Base-by-base conservation (phyloP, 305 asterid species). In the Fraxinus sp. region DNA sequence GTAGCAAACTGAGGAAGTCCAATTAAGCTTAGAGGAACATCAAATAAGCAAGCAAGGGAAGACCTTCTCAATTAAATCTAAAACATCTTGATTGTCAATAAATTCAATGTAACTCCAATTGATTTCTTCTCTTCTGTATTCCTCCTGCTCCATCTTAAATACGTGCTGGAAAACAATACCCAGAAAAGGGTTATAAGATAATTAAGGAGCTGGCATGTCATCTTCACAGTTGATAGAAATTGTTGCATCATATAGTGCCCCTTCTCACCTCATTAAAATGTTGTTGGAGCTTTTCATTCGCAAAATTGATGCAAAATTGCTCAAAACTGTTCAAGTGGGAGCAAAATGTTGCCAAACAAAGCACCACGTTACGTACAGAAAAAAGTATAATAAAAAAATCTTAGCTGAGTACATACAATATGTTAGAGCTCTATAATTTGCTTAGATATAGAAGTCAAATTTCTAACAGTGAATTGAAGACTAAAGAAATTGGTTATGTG, bases 71-170 rank as follows among this genome's bases (percentile, higher is more conserved):
- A 95, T 97, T 83, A 97, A 89, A 86, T 96, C 98, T 87, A 96
- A 84, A 84, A 96, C 99, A 92, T 96, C 99, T 85, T 96, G 99
- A 89, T 97, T 97, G 94, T 97, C 99, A 80, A 97, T 93, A 89
- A 92, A 97, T 83, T 97, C 99, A 81, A 97, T 97, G 86, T 97
- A 97, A 88, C 99, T 97, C 99, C 99, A 97, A 85, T 95, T 87
- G 84, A 97, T 97, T 88, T 87, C 91, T 88, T 97, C 99, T 88
- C 84, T 93, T 82, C 83, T 94, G 89, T 95, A 97, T 85, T 97
- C 98, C 89, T 97, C 99, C 90, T 97, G 99, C 94, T 97, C 99
- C 99, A 95, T 97, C 94, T 97, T 97, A 88, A 97, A 97, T 49
- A 97, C 98, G 44, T 97, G 98, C 99, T 97, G 95, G 78, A 90